A percentile compares a stretch with the other conserved stretches of the same genome.
Conservation (phyloP, 306 rosid genomes). For the Cyamopsis tetragonoloba region DNA sequence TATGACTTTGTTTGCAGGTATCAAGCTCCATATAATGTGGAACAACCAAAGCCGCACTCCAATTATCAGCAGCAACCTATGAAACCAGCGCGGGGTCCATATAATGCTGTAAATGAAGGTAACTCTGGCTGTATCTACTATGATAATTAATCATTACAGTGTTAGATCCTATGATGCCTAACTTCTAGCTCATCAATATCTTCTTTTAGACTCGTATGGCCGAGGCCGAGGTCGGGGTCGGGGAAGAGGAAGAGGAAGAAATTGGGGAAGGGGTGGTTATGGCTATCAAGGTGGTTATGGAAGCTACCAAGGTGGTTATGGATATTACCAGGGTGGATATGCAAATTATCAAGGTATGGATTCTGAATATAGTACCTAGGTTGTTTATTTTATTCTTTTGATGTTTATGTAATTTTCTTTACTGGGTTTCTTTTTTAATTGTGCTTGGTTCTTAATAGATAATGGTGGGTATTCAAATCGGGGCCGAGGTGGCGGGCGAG, state of each 20-base stretch:
- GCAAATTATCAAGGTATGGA: constrained; percentile 51
- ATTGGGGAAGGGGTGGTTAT: constrained; percentile 85
- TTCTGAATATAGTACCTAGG: background rate
- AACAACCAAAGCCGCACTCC: constrained; percentile 58
- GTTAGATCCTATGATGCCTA: background rate
- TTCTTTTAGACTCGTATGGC: constrained; percentile 63
- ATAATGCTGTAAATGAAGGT: constrained; percentile 85
- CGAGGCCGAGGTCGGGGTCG: constrained; percentile 86
- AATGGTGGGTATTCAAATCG: constrained; percentile 78
- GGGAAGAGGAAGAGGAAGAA: constrained; percentile 90
- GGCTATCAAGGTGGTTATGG: constrained; percentile 66
- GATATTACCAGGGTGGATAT: constrained; percentile 55
- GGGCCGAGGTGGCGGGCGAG: constrained; percentile 80
- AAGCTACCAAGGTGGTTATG: constrained; percentile 46
- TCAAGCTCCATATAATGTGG: constrained; percentile 61
- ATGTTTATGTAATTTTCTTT: background rate
- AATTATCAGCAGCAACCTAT: constrained; percentile 75
- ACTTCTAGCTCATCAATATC: constrained; percentile 15
- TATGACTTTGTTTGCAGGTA: constrained; percentile 45
- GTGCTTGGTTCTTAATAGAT: constrained; percentile 36
- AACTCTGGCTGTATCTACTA: background rate
- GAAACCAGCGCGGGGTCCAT: constrained; percentile 59
- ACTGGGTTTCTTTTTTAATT: background rate
- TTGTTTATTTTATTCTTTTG: background rate
- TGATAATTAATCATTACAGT: background rate